A percentile compares a stretch with the other conserved stretches of the same genome.
Conservation (phyloP, 257 asterid genomes). For the Nicotiana benthamiana region DNA sequence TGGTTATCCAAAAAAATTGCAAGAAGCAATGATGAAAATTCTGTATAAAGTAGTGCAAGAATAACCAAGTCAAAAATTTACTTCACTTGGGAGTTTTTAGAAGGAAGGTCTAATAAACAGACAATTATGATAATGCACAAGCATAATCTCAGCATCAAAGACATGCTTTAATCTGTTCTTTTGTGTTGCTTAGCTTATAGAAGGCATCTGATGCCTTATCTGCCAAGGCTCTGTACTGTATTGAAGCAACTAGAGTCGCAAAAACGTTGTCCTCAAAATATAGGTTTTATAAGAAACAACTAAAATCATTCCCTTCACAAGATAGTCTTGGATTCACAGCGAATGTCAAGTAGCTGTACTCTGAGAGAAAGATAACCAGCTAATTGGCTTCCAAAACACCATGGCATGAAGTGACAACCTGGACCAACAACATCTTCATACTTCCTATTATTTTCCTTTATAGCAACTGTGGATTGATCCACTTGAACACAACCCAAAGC, state of each 20-base stretch:
- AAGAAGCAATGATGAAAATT: background rate
- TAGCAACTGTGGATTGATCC: conserved; percentile 21
- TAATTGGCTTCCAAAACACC: conserved; percentile 21
- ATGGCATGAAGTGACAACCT: conserved; percentile 28
- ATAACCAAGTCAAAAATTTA: too few species aligned
- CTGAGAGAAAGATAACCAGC: conserved; percentile 20
- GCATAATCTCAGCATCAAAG: conserved; percentile 17
- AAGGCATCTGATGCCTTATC: conserved; percentile 25
- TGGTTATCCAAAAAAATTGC: too few species aligned
- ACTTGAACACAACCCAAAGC: conserved; percentile 26
- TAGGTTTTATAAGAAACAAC: background rate
- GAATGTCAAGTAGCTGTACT: conserved; percentile 22
- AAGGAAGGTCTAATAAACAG: background rate
- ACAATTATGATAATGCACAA: background rate
- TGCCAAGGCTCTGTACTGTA: conserved; percentile 24
- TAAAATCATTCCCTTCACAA: background rate
- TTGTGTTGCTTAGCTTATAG: conserved; percentile 23
- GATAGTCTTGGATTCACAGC: conserved; percentile 23
- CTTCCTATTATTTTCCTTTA: conserved; percentile 21
- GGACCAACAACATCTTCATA: conserved; percentile 22
- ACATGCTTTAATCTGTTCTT: conserved; percentile 25
- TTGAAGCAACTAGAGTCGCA: conserved; percentile 20
- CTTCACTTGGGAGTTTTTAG: too few species aligned
- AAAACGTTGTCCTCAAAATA: conserved; percentile 27
- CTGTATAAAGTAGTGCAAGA: too few species aligned